phyloP scores from a whole-genome alignment of 371 early-diverging fungal species.

The Rhizopus stolonifer region DNA sequence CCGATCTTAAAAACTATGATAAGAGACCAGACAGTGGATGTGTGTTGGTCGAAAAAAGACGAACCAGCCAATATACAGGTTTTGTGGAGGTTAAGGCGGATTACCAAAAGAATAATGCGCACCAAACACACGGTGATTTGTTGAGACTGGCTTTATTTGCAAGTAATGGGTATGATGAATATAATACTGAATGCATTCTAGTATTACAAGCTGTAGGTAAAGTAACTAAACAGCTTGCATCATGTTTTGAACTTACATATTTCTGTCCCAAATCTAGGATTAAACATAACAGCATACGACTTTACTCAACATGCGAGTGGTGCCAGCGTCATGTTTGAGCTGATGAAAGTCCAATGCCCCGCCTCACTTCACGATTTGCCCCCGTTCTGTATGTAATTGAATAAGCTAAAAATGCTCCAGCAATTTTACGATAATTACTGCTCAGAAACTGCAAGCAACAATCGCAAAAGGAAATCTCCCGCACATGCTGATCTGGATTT shows the following conservation, averaged over 20 bases:
- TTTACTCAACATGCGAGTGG: conserved; percentile 18
- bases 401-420: conserved; percentile 14
- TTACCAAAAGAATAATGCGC: conserved; percentile 14
- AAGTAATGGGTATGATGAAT: conserved; percentile 13
- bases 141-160: conserved; percentile 16
- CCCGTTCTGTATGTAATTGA: conserved; percentile 10
- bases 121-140: conserved; percentile 17
- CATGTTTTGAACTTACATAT: conserved; percentile 9
- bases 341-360: conserved; percentile 15
- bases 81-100: conserved; percentile 20
- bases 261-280: conserved; percentile 16
- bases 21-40: conserved; percentile 19
- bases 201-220: conserved; percentile 20
- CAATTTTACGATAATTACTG: conserved; percentile 13
- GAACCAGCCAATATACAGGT: conserved; percentile 13
- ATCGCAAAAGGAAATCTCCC: conserved; percentile 6
- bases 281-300: conserved; percentile 15
- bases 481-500: conserved; percentile 6
- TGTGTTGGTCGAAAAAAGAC: conserved; percentile 15
- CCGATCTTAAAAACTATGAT: conserved; percentile 11
- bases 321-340: conserved; percentile 17
- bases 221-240: conserved; percentile 11
- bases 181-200: conserved; percentile 16
- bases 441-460: conserved; percentile 4
- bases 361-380: conserved; percentile 11